Percentiles rank a stretch among this genome's conserved stretches.
Conservation (phyloP, 768 basidiomycete genomes). For the Leucosporidium yakuticum region DNA sequence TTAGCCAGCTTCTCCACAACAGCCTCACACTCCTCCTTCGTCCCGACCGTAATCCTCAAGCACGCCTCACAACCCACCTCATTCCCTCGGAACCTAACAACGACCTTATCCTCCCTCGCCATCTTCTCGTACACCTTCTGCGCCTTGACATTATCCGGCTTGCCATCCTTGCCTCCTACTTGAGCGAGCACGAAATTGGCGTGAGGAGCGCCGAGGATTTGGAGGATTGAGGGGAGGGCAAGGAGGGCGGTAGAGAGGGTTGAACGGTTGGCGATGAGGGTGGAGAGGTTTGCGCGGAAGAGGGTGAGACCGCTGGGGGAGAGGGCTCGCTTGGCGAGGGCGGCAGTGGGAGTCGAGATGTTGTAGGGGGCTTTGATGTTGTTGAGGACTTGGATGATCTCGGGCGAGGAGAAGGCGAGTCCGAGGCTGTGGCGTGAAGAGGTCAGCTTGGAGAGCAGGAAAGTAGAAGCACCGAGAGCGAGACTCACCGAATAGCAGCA, state of each 20-base stretch:
- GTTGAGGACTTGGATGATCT: conserved; percentile 78
- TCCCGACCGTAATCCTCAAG: conserved; percentile 83
- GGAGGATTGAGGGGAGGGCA: conserved; percentile 46
- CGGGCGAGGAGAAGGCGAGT: conserved; percentile 79
- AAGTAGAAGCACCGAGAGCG: background rate
- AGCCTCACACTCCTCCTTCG: conserved; percentile 64
- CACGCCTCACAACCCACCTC: conserved; percentile 83
- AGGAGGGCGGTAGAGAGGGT: conserved; percentile 53
- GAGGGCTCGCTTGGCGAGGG: conserved; percentile 72
- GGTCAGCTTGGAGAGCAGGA: background rate
- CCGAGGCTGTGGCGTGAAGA: conserved; percentile 58
- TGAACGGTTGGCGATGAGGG: conserved; percentile 57
- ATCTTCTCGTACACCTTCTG: conserved; percentile 64
- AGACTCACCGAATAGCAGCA: conserved; percentile 78
- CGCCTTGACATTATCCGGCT: conserved; percentile 61
- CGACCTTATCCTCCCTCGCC: conserved; percentile 64
- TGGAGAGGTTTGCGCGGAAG: conserved; percentile 59
- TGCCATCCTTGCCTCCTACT: conserved; percentile 49
- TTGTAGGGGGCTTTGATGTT: conserved; percentile 99
- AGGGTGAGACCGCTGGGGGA: conserved; percentile 53
- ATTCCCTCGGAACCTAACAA: conserved; percentile 79
- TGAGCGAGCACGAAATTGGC: conserved; percentile 88
- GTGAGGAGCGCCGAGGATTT: conserved; percentile 68
- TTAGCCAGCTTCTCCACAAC: conserved; percentile 55
- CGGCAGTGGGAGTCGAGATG: conserved; percentile 81